Percentiles rank a stretch among this genome's conserved stretches.
phyloP scores from a whole-genome alignment of 495 filamentous ascomycete genomes.

The Melanomma pulvis-pyrius region DNA sequence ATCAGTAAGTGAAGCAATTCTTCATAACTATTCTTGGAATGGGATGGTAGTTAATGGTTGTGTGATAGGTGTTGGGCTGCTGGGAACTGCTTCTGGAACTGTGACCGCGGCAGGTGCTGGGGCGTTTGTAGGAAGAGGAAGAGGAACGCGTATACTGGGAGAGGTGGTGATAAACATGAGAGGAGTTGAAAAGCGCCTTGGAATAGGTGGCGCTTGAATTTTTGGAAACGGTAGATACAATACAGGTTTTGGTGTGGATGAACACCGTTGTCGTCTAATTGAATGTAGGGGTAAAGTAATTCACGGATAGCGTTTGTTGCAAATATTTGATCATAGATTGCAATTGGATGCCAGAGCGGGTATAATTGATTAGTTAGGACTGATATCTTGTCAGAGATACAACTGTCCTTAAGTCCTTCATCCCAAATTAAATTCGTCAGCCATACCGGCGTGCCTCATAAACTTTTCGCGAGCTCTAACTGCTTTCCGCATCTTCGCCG shows the following conservation, averaged over 20 bases:
- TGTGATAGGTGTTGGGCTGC: neutral
- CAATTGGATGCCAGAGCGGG: too few relatives aligned
- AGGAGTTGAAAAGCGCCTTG: too few relatives aligned
- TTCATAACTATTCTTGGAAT: too few relatives aligned
- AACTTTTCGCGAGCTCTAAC: constrained; percentile 70
- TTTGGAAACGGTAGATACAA: too few relatives aligned
- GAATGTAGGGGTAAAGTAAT: too few relatives aligned
- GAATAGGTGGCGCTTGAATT: too few relatives aligned
- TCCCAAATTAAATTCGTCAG: constrained; percentile 88
- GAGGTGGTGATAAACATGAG: neutral
- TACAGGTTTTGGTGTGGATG: too few relatives aligned
- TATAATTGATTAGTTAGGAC: too few relatives aligned
- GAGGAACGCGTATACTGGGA: neutral
- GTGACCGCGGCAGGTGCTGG: neutral
- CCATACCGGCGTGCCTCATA: constrained; percentile 70
- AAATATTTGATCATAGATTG: too few relatives aligned
- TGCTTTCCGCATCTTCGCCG: constrained; percentile 65
- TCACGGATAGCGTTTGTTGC: too few relatives aligned
- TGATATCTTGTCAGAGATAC: neutral
- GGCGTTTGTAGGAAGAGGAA: neutral
- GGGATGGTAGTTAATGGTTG: neutral
- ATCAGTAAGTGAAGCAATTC: neutral
- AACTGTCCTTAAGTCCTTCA: constrained; percentile 46
- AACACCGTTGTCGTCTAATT: too few relatives aligned
- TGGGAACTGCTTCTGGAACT: neutral